Percentiles rank a stretch among this genome's conserved stretches.
Conservation (phyloP, 495 filamentous ascomycete species). For the Tetracladium setigerum region DNA sequence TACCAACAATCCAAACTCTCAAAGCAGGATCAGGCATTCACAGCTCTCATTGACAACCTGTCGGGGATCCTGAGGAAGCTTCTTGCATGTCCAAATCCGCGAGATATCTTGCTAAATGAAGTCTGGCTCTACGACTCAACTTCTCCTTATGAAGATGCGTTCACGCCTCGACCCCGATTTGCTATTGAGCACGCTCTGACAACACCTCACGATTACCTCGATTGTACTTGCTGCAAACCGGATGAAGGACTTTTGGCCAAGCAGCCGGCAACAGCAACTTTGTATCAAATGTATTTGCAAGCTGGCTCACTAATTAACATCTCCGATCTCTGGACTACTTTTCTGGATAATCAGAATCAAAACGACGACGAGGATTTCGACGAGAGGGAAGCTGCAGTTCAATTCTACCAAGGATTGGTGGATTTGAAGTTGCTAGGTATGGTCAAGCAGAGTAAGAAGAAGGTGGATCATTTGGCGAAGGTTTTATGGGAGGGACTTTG, state of each 20-base stretch:
- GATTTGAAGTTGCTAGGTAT: slow-evolving; percentile 81
- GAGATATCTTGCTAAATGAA: slow-evolving; percentile 66
- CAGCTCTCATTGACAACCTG: slow-evolving; percentile 62
- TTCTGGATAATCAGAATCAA: slow-evolving; percentile 64
- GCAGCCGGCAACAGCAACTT: slow-evolving; percentile 68
- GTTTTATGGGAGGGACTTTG: slow-evolving; percentile 30
- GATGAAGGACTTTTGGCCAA: slow-evolving; percentile 44
- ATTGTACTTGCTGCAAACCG: slow-evolving; percentile 57
- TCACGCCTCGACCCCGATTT: slow-evolving; percentile 69
- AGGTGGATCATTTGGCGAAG: slow-evolving; percentile 85
- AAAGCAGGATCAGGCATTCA: slow-evolving; percentile 68
- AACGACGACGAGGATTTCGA: slow-evolving; percentile 45
- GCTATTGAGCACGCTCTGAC: slow-evolving; percentile 76
- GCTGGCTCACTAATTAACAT: slow-evolving; percentile 83
- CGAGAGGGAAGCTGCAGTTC: slow-evolving; percentile 48
- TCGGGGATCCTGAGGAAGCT: slow-evolving; percentile 44
- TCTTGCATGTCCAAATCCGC: slow-evolving; percentile 51
- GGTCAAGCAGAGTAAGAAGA: slow-evolving; percentile 83
- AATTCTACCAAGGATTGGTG: slow-evolving; percentile 77
- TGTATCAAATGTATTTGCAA: slow-evolving; percentile 90
- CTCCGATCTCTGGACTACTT: slow-evolving; percentile 84
- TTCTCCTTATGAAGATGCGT: slow-evolving; percentile 71
- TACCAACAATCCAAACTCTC: slow-evolving; percentile 70
- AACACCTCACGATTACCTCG: slow-evolving; percentile 78
- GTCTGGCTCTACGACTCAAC: slow-evolving; percentile 77